phyloP scores from a whole-genome alignment of 2,329 filamentous ascomycete species.

The Arthrobotrys entomopaga region DNA sequence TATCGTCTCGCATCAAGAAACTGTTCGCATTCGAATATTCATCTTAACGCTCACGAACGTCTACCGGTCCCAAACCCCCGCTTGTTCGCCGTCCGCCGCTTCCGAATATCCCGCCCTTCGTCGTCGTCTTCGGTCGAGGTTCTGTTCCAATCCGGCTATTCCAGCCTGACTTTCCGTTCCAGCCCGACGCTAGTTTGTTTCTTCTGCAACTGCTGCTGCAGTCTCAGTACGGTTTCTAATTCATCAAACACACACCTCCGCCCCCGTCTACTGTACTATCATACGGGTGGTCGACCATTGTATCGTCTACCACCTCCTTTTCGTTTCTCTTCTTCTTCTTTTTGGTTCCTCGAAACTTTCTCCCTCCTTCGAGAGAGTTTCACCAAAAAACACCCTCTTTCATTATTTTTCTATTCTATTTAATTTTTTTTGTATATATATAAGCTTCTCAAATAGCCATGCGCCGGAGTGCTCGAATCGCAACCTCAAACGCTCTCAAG shows the following conservation, averaged over 20 bases:
- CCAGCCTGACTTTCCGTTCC: background rate
- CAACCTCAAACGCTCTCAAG: slow-evolving; percentile 37
- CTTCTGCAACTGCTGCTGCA: background rate
- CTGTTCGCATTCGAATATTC: too few species aligned
- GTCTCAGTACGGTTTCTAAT: background rate
- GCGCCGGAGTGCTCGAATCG: slow-evolving; percentile 53
- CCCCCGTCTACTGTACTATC: background rate
- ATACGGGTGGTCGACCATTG: background rate
- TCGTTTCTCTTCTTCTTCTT: slow-evolving; percentile 7
- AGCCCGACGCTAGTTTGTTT: background rate
- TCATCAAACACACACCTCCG: slow-evolving; percentile 5
- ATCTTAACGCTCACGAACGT: too few species aligned
- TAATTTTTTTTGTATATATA: background rate
- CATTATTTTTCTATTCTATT: background rate
- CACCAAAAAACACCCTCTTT: background rate
- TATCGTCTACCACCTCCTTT: slow-evolving; percentile 2
- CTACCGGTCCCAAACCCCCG: too few species aligned
- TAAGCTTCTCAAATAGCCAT: slow-evolving; percentile 25
- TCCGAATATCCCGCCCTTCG: too few species aligned
- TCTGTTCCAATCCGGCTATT: slow-evolving; percentile 9
- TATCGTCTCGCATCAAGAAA: too few species aligned
- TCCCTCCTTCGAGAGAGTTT: slow-evolving; percentile 5
- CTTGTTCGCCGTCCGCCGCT: too few species aligned
- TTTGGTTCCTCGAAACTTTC: background rate
- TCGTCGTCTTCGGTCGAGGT: background rate